Percentiles rank a stretch among this genome's conserved stretches.
Evolutionary conservation across 1,284 basidiomycete species (phyloP).

Genomic region (Agaricales sp.): DNA sequence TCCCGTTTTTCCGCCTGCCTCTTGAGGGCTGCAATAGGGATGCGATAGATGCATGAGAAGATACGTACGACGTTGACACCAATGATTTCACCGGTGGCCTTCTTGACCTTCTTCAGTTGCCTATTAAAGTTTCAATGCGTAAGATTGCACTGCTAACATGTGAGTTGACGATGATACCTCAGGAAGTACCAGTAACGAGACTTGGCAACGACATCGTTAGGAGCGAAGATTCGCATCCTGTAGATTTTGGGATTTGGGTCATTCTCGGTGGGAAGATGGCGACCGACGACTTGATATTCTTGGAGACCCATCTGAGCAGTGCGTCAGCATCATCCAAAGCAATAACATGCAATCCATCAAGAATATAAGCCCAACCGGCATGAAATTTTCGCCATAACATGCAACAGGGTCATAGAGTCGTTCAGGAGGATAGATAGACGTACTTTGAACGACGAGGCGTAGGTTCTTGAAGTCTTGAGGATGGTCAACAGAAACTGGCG

Average conservation of each 20-base stretch:
- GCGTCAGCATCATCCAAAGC: conserved; percentile 12
- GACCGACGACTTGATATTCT: conserved; percentile 97
- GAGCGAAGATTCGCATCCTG: conserved; percentile 99
- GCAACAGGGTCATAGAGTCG: not conserved
- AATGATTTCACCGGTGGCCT: conserved; percentile 98
- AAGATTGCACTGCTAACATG: too few relatives aligned
- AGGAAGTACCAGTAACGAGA: conserved; percentile 99
- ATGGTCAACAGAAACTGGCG: too few relatives aligned
- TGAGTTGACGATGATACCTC: conserved; percentile 52
- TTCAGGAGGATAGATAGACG: too few relatives aligned
- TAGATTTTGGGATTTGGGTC: conserved; percentile 95
- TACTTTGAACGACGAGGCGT: not conserved
- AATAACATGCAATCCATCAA: not conserved
- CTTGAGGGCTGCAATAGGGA: conserved; percentile 75
- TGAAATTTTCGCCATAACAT: too few relatives aligned
- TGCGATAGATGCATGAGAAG: conserved; percentile 16
- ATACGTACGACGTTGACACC: conserved; percentile 93
- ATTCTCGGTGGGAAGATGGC: conserved; percentile 90
- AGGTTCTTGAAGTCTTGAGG: not conserved
- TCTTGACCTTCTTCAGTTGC: conserved; percentile 98
- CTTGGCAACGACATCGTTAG: conserved; percentile 98
- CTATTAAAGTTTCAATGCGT: conserved; percentile 27
- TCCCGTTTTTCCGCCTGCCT: conserved; percentile 71
- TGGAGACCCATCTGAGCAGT: conserved; percentile 33
- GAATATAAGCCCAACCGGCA: too few relatives aligned